phyloP scores from a whole-genome alignment of 208 protist genomes.

The Trypanosomatidae sp. region DNA sequence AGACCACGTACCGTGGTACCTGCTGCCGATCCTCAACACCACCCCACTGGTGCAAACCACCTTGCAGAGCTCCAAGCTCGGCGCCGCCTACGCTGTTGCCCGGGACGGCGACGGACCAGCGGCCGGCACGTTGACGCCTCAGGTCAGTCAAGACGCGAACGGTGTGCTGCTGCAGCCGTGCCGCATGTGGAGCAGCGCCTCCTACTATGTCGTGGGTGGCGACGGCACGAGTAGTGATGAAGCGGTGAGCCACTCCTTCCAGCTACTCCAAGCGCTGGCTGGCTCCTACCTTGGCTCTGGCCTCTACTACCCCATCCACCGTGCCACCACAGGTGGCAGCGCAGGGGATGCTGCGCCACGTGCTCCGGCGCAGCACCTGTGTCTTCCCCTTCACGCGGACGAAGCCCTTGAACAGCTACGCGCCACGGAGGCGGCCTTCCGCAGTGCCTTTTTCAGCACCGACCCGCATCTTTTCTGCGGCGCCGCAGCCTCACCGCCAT shows the following conservation, averaged over 20 bases:
- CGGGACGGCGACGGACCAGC: constrained; percentile 12
- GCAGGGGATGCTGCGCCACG: background rate
- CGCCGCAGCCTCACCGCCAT: constrained; percentile 3
- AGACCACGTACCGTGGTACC: constrained; percentile 29
- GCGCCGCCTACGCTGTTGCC: constrained; percentile 21
- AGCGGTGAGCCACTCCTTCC: constrained; percentile 19
- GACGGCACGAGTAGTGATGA: constrained; percentile 17
- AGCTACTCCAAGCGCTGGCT: constrained; percentile 20
- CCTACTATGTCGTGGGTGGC: constrained; percentile 28
- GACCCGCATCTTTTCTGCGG: constrained; percentile 21
- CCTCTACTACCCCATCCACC: constrained; percentile 8
- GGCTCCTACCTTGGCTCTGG: constrained; percentile 25
- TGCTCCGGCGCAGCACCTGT: constrained; percentile 16
- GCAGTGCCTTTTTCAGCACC: constrained; percentile 19
- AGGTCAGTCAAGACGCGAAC: constrained; percentile 23
- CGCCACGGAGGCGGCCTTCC: constrained; percentile 23
- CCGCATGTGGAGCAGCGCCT: constrained; percentile 30
- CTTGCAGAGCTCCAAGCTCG: constrained; percentile 25
- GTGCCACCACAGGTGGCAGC: background rate
- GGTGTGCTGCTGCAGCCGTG: constrained; percentile 26
- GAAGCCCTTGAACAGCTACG: constrained; percentile 17
- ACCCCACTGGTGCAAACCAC: constrained; percentile 13
- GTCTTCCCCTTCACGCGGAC: constrained; percentile 16
- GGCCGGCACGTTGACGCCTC: constrained; percentile 12
- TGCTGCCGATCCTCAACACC: constrained; percentile 24